A percentile compares a stretch with the other conserved stretches of the same genome.
These are phyloP conservation scores for Cenchrus fungigraminus DNA, from an alignment of 176 grass and related monocot species.

Conservation along the genomic window DNA sequence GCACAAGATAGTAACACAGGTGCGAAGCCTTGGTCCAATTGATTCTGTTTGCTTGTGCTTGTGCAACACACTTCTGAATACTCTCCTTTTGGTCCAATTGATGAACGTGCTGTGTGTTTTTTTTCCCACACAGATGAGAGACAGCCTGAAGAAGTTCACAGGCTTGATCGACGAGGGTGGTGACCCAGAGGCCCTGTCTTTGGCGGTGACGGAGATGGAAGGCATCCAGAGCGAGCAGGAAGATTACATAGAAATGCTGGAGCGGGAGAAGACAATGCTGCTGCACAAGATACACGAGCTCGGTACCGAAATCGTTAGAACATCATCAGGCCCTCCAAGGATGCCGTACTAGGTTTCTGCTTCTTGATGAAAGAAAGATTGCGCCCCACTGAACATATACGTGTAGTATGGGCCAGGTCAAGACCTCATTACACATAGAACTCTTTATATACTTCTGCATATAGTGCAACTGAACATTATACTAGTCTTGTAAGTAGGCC, in stretches of 20 bases:
- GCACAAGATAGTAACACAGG: constrained; percentile 63
- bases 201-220: constrained; percentile 77
- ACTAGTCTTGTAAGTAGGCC: constrained; percentile 31
- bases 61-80: background rate
- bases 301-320: constrained; percentile 70
- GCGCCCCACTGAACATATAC: background rate
- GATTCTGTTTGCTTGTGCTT: background rate
- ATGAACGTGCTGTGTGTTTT: constrained; percentile 7
- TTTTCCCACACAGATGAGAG: constrained; percentile 57
- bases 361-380: too few species aligned
- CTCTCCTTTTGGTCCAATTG: background rate
- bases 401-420: background rate
- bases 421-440: constrained; percentile 16
- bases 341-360: constrained; percentile 33
- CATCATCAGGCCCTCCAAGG: constrained; percentile 61
- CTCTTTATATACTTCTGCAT: background rate
- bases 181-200: constrained; percentile 64
- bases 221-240: constrained; percentile 65
- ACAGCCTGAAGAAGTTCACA: constrained; percentile 63
- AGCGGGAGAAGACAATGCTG: constrained; percentile 70
- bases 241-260: constrained; percentile 67
- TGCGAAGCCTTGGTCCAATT: background rate
- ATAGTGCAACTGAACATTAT: background rate
- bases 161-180: constrained; percentile 64
- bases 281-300: constrained; percentile 66